Percentiles rank a stretch among this genome's conserved stretches.
Evolutionary conservation across 768 basidiomycete genomes (phyloP).

Genomic region (Suillus hirtellus): DNA sequence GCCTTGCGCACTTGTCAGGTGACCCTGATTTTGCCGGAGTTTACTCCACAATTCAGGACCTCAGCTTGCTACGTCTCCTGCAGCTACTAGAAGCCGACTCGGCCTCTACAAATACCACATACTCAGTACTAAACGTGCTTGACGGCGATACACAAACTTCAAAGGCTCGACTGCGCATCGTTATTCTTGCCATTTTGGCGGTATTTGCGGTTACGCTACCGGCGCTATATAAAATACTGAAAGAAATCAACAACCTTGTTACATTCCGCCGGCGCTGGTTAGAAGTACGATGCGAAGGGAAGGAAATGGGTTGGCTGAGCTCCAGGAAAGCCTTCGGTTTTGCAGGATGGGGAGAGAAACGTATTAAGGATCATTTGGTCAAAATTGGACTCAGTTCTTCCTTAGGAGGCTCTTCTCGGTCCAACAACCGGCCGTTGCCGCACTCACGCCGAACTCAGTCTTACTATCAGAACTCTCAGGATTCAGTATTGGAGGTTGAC

Average conservation of each 20-base stretch:
- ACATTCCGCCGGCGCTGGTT: conserved; percentile 61
- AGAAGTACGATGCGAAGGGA: conserved; percentile 59
- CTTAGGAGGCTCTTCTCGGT: conserved; percentile 40
- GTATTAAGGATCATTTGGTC: conserved; percentile 66
- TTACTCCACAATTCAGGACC: conserved; percentile 70
- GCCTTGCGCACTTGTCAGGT: conserved; percentile 54
- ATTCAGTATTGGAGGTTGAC: conserved; percentile 56
- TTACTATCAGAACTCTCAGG: conserved; percentile 33
- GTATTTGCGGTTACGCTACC: conserved; percentile 65
- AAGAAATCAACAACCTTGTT: conserved; percentile 59
- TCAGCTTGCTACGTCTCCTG: conserved; percentile 75
- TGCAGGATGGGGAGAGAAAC: conserved; percentile 70
- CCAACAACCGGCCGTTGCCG: conserved; percentile 24
- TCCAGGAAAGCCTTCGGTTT: conserved; percentile 64
- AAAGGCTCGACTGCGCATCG: conserved; percentile 60
- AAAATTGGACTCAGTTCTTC: conserved; percentile 66
- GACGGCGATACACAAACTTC: conserved; percentile 38
- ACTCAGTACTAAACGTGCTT: conserved; percentile 32
- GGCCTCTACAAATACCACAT: conserved; percentile 29
- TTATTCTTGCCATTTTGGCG: conserved; percentile 64
- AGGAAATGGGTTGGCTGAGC: conserved; percentile 78
- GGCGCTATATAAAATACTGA: conserved; percentile 61
- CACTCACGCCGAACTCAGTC: conserved; percentile 33
- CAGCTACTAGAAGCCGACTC: conserved; percentile 51
- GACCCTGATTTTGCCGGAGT: conserved; percentile 52